Base-by-base conservation (phyloP, 2,329 filamentous ascomycete species). In the Alternaria longipes region DNA sequence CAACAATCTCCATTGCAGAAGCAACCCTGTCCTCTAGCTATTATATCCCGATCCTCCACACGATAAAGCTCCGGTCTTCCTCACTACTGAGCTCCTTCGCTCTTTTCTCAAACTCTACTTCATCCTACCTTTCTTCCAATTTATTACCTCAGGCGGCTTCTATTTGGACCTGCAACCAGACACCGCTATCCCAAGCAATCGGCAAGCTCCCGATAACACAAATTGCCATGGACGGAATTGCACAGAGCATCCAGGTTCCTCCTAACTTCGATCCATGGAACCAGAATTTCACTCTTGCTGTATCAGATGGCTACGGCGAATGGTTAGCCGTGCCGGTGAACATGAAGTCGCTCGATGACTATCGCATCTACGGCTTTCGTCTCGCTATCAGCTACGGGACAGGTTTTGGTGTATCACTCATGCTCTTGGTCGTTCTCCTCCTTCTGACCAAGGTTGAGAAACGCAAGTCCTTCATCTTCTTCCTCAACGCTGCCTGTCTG, bases 331-430 rank as follows among this genome's bases (percentile, higher is more conserved):
- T 86, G 62, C 65, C 73, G 0, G 70, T 84, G 40, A 67, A 74
- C 44, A 75, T 89, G 59, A 47, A 64, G 8, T 72, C 77, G 3
- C 60, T 90, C 40, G 77, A 87, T 66, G 55, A 63, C 4, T 82
- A 81, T 51, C 76, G 83, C 55, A 75, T 80, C 59, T 85, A 85
- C 72, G 81, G 81, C 60, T 76, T 82, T 59, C 79, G 79, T 8
- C 73, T 83, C 36, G 82, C 78, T 73, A 87, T 91, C 81, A 90
- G 89, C 78, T 92, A 90, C 74, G 89, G 86, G 54, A 80, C 85
- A 18, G 91, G 94, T 75, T 83, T 93, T 53, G 92, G 92, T 30
- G 87, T 90, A 24, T 87, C 86, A 47, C 65, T 89, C 59, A 79
- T 90, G 62, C 86, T 93, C 71, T 81, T 94, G 18, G 67, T 90